Evolutionary conservation across 257 asterid species (phyloP).

Genomic region (Scutellaria galericulata): DNA sequence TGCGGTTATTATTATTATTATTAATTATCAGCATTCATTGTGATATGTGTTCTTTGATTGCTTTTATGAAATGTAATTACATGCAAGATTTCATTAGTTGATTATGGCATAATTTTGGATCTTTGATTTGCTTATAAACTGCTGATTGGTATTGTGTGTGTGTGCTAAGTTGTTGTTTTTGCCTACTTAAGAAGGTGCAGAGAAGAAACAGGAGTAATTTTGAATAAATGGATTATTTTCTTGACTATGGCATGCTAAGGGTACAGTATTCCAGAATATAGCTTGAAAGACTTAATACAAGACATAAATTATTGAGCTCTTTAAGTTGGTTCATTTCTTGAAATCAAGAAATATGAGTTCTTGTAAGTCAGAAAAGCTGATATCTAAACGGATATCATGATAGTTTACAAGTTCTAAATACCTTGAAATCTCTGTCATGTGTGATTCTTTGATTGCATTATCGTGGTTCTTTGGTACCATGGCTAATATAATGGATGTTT

Average conservation of each 20-base stretch:
- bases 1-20: background rate
- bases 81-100: constrained; percentile 4
- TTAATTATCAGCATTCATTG: background rate
- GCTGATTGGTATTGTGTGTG: background rate
- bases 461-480: background rate
- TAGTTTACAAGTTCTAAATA: constrained; percentile 8
- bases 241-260: background rate
- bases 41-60: background rate
- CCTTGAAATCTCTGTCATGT: background rate
- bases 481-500: background rate
- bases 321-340: background rate
- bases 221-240: background rate
- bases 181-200: background rate
- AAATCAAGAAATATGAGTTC: background rate
- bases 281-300: background rate
- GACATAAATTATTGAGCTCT: background rate
- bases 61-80: background rate
- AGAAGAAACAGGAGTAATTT: background rate
- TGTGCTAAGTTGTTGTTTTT: background rate
- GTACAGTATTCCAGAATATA: background rate
- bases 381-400: background rate
- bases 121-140: background rate
- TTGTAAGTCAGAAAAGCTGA: constrained; percentile 11
- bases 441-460: background rate
- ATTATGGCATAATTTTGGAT: background rate